Base-by-base conservation (phyloP, 768 basidiomycete genomes). In the Leucocoprinus birnbaumii region DNA sequence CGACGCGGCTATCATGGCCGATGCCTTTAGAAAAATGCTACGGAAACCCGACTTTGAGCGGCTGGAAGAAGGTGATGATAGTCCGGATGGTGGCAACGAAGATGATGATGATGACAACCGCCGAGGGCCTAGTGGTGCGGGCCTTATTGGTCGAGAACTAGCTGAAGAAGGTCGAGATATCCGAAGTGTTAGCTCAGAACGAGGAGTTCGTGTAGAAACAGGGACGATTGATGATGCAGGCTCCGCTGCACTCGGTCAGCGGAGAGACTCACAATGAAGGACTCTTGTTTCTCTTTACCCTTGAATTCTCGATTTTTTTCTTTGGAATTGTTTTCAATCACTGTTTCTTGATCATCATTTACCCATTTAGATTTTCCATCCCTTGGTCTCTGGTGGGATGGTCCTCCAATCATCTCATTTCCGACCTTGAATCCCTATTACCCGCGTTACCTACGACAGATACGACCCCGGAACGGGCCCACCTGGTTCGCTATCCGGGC, bases 151-250 rank as follows among this genome's bases (percentile, higher is more conserved):
- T 63, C 78, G 85, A 57, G 91, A 93, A 70, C 70, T 94, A 53
- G 89, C 90, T 21, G 91, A 93, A 70, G 92, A 94, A 67, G 92
- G 92, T n/a, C 77, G 87, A 62, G 91, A 92, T 66, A 87, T 94
- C 42, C 75, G 89, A 65, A 92, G 89, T 65, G 92, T 94, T 35
- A 75, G 82, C 62, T 90, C 87, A 40, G 87, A 85, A 62, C 78
- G 91, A 63, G 90, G 88, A 40, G 88, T 91, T 56, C 82, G 73
- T 64, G 88, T 94, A 56, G 89, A 92, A 68, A 58, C 56, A 45
- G 54, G 38, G 21, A 57, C 56, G 38, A 42, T 55, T 26, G 53
- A 40, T 34, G 59, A 58, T 22, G 40, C 56, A 46, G 56, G 55
- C 4, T 49, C 46, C 7, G 44, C 53, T 42, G 51, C 42, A 22